Evolutionary conservation across 2,329 filamentous ascomycete genomes (phyloP), one percentile per base, ranked within the genome.

Genomic region (Bipolaris gigantea): DNA sequence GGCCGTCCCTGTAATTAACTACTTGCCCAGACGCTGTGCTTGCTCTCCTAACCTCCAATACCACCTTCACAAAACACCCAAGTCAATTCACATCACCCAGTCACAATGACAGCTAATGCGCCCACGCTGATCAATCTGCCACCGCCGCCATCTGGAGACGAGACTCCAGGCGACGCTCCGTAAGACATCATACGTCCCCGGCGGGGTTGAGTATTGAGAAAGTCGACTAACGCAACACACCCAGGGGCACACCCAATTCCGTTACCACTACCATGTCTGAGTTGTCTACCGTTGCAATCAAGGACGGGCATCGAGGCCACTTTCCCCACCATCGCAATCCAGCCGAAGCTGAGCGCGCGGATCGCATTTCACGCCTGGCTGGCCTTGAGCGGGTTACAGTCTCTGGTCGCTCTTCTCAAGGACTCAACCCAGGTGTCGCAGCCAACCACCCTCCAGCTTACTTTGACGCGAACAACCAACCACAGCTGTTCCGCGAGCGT

Each of bases 231-330:
- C 51, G 33, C 47, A 34, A 50, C 32, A 34, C 25, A 8, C 44
- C 39, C 57, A 96, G 91, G 61, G 92, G 93, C 68, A 97, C 93
- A 2, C 93, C 93, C 3, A 97, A 94, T 62, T 96, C 91, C 63
- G 89, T 89, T 36, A 95, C 90, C 3, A 97, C 92, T 11, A 95
- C 92, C 47, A 87, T 97, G 68, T 96, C 91, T 23, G 88, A 92
- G 36, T 83, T 97, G 43, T 96, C 91, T 15, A 97, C 93, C 16
- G 94, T 91, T 11, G 93, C 93, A 47, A 96, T 96, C 81, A 96
- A 97, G 76, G 93, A 97, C 72, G 93, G 93, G 65, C 91, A 97
- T 70, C 89, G 91, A 56, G 93, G 93, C 60, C 86, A 92, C 70
- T 82, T 88, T 25, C 84, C 86, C 25, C 82, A 86, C 50, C 76